These are phyloP conservation scores for Excoecaria cochinchinensis DNA, from an alignment of 345 rosid genomes.

Conservation along the genomic window DNA sequence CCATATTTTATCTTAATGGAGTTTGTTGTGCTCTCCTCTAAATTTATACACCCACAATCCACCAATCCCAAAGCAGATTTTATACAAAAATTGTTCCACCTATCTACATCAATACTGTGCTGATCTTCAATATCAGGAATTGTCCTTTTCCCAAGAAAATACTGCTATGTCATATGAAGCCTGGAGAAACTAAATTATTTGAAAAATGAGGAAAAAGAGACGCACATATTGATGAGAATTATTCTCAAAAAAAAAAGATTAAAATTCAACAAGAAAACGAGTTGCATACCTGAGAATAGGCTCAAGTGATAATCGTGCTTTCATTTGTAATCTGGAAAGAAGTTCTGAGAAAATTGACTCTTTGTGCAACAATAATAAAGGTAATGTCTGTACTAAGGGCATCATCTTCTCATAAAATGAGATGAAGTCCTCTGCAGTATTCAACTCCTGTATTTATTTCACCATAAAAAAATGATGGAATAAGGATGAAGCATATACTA, in stretches of 20 bases:
- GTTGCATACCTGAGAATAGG: conserved; percentile 70
- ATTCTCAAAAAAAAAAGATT: not conserved
- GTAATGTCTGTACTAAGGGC: conserved; percentile 69
- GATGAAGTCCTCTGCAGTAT: conserved; percentile 89
- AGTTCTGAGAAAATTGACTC: conserved; percentile 66
- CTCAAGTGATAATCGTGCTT: conserved; percentile 85
- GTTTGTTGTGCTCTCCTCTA: not conserved
- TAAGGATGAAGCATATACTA: not conserved
- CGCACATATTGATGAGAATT: not conserved
- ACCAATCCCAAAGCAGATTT: not conserved
- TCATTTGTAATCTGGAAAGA: conserved; percentile 64
- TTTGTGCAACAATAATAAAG: conserved; percentile 60
- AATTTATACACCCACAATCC: not conserved
- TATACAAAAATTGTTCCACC: not conserved
- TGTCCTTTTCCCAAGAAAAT: not conserved
- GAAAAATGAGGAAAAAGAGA: not conserved
- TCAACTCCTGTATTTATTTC: conserved; percentile 59
- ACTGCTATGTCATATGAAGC: not conserved
- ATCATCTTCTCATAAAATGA: conserved; percentile 68
- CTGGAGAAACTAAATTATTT: not conserved
- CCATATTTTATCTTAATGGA: not conserved
- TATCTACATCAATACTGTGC: not conserved
- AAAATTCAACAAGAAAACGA: conserved; percentile 2
- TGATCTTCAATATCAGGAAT: not conserved
- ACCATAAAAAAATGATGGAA: conserved; percentile 15